Evolutionary conservation across 495 filamentous ascomycete genomes (phyloP), one percentile per base, ranked within the genome.

Genomic region (Hypoxylon perforatum): DNA sequence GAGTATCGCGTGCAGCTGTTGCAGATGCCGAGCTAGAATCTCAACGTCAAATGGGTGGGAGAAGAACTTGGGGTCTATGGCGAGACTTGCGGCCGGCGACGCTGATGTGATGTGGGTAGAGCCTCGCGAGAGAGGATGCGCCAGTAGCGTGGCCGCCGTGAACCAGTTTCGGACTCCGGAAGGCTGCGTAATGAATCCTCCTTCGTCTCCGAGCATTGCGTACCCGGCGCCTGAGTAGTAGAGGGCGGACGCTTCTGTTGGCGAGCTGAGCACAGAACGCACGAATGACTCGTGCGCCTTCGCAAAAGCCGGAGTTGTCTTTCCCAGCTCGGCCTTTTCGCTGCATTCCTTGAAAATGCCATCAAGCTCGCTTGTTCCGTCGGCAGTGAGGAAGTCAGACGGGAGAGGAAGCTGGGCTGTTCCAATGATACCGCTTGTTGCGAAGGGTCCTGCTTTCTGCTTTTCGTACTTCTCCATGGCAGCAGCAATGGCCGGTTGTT

Each of bases 31-130:
- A 1, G 75, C 77, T 15, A 81, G 73, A 6, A 80, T 73, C 47
- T 80, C 72, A 15, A 78, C 7, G 56, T 87, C 84, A 19, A 80
- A 71, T 0, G 82, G 77, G 38, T 86, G 72, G 54, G 80, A 76
- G 61, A 84, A 77, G 60, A 84, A 87, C 11, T 76, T 80, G 1
- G 83, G 81, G 64, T 86, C 76, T 53, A 86, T 81, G n/a, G 61
- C 53, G 0, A 83, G 77, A 9, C 74, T 57, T n/a, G 48, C 51
- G 0, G 54, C 5, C 44, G 30, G 50, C 0, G 79, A 67, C 21
- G 79, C 57, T 3, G 76, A 60, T 0, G 68, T 73, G 61, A 88
- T 82, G 64, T 87, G 86, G 17, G 83, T 74, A 15, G 73, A 82
- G 3, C 84, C 85, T 8, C 84, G 81, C 0, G 82, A 82, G 15